A percentile compares a stretch with the other conserved stretches of the same genome.
Evolutionary conservation across 192 early-diverging fungal genomes (phyloP).

Genomic region (Coemansia sp.): DNA sequence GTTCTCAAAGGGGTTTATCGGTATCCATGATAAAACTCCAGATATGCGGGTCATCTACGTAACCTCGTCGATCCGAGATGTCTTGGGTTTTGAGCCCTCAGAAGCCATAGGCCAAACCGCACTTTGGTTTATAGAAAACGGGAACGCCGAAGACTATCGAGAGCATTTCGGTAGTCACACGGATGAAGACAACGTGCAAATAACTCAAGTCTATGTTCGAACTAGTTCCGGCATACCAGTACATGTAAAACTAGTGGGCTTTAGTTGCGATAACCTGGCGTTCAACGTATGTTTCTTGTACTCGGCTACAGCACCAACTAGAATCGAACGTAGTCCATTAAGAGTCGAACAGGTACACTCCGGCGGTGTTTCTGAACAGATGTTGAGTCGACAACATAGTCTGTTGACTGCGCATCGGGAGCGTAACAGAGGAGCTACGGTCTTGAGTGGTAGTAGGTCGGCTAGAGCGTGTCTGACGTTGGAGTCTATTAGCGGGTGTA

Average conservation of each 20-base stretch:
- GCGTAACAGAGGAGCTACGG: background rate
- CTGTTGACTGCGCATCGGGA: constrained; percentile 2
- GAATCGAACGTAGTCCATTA: background rate
- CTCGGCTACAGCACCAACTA: background rate
- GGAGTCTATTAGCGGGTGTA: background rate
- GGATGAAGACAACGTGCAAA: background rate
- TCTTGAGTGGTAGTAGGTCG: background rate
- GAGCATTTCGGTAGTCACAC: background rate
- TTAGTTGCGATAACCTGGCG: constrained; percentile 23
- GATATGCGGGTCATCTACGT: constrained; percentile 38
- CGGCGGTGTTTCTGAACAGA: background rate
- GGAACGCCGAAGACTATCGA: constrained; percentile 12
- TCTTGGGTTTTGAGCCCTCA: constrained; percentile 11
- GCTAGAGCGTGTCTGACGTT: constrained; percentile 31
- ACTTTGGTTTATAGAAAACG: constrained; percentile 8
- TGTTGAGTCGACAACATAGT: background rate
- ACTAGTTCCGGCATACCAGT: background rate
- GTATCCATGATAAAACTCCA: constrained; percentile 38
- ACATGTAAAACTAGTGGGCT: constrained; percentile 20
- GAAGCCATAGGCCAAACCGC: constrained; percentile 12
- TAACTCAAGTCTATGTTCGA: background rate
- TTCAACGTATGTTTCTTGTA: constrained; percentile 19
- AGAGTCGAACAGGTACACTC: background rate
- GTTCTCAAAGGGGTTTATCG: constrained; percentile 26
- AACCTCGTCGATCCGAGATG: constrained; percentile 18